Percentiles rank a stretch among this genome's conserved stretches.
Evolutionary conservation across 192 early-diverging fungal species (phyloP).

Genomic region (Coemansia aciculifera): DNA sequence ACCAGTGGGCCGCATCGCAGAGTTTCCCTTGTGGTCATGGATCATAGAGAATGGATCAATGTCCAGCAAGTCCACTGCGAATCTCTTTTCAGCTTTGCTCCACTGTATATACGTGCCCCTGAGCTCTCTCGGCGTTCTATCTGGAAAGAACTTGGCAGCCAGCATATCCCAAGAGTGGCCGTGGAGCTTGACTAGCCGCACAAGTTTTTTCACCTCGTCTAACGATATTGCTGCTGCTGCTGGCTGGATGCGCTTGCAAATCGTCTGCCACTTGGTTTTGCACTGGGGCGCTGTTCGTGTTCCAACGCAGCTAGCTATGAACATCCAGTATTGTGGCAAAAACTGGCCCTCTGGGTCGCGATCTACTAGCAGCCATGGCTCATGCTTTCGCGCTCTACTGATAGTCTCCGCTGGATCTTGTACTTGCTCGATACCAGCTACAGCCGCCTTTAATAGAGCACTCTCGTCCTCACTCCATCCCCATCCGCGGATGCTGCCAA

Average conservation of each 20-base stretch:
- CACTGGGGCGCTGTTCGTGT: conserved; percentile 46
- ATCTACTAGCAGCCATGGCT: conserved; percentile 40
- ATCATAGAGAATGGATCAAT: conserved; percentile 40
- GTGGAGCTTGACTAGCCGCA: conserved; percentile 17
- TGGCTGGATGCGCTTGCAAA: background rate
- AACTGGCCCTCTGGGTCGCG: background rate
- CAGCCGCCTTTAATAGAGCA: conserved; percentile 5
- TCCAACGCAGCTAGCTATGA: conserved; percentile 31
- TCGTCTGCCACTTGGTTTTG: conserved; percentile 16
- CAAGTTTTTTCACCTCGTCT: conserved; percentile 19
- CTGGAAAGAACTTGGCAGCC: conserved; percentile 19
- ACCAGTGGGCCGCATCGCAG: conserved; percentile 40
- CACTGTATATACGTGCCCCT: conserved; percentile 16
- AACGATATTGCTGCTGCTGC: background rate
- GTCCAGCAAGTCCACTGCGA: conserved; percentile 16
- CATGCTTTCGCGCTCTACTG: conserved; percentile 1
- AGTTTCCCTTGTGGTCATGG: conserved; percentile 19
- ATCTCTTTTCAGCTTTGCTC: conserved; percentile 17
- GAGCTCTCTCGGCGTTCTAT: conserved; percentile 3
- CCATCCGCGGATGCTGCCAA: conserved; percentile 31
- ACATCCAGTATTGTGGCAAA: conserved; percentile 32
- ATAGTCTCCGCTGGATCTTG: background rate
- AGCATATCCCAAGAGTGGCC: conserved; percentile 31
- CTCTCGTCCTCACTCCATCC: conserved; percentile 27
- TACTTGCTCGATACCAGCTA: conserved; percentile 8